Percentiles rank a stretch among this genome's conserved stretches.
Conservation (phyloP, 352 stramenopile genomes). For the Globisporangium barbulae region DNA sequence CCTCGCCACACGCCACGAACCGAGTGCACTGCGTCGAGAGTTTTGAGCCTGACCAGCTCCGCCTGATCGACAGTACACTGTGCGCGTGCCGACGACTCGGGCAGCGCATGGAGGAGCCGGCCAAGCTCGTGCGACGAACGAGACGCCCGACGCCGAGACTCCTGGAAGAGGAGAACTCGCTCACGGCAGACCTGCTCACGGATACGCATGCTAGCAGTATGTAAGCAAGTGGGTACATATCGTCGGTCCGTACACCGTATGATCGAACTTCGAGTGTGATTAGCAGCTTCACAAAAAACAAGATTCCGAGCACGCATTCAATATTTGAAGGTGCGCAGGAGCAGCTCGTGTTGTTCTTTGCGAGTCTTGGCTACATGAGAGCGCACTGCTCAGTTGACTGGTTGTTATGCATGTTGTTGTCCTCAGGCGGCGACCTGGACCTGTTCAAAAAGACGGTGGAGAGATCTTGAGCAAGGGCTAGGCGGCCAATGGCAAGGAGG, state of each 20-base stretch:
- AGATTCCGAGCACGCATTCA: no score
- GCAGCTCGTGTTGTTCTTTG: no score
- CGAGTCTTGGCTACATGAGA: no score
- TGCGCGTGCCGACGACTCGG: conserved; percentile 1
- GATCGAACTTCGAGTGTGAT: no score
- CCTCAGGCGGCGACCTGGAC: conserved; percentile 69
- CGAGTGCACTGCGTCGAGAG: not conserved
- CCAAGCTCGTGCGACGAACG: not conserved
- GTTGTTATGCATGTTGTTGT: not conserved
- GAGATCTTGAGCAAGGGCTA: conserved; percentile 56
- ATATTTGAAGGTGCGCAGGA: no score
- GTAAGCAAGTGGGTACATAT: not conserved
- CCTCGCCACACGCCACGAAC: not conserved
- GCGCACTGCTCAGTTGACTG: not conserved
- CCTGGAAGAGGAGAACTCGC: not conserved
- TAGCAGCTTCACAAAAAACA: no score
- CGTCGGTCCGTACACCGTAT: no score
- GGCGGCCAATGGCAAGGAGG: conserved; percentile 44
- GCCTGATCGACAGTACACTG: not conserved
- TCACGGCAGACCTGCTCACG: not conserved
- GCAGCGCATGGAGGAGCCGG: not conserved
- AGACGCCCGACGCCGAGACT: not conserved
- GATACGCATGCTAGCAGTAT: not conserved
- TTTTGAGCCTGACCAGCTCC: not conserved
- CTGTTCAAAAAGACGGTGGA: conserved; percentile 62